These are phyloP conservation scores for Aspergillus puulaauensis DNA, from an alignment of 2,329 filamentous ascomycete species.

Conservation along the genomic window DNA sequence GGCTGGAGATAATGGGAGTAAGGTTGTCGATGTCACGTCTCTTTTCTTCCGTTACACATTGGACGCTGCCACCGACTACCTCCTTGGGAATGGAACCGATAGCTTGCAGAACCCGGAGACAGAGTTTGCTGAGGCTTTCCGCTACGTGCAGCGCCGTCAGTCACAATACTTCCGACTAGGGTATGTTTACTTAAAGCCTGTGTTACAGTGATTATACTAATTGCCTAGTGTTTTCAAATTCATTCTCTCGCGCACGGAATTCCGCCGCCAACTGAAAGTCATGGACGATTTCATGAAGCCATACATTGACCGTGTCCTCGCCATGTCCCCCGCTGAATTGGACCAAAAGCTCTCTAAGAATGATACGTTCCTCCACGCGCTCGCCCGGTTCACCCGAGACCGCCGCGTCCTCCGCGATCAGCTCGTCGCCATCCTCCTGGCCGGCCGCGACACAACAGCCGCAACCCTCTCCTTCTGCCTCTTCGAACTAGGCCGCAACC, in stretches of 20 bases:
- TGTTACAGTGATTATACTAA: background rate
- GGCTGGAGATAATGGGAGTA: constrained; percentile 45
- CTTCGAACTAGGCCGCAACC: constrained; percentile 76
- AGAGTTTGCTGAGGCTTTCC: constrained; percentile 78
- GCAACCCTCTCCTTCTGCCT: constrained; percentile 76
- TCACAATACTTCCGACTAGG: constrained; percentile 65
- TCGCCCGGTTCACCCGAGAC: constrained; percentile 74
- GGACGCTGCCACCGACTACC: constrained; percentile 81
- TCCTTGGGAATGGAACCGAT: constrained; percentile 73
- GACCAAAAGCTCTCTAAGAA: constrained; percentile 67
- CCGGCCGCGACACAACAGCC: constrained; percentile 81
- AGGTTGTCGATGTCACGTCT: constrained; percentile 68
- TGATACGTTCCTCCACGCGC: constrained; percentile 83
- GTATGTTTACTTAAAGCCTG: constrained; percentile 32
- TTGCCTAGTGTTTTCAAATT: constrained; percentile 55
- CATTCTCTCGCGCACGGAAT: constrained; percentile 64
- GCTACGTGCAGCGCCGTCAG: constrained; percentile 74
- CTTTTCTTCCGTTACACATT: constrained; percentile 81
- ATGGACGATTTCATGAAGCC: constrained; percentile 75
- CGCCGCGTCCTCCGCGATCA: constrained; percentile 73
- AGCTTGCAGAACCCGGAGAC: constrained; percentile 61
- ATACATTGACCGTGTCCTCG: constrained; percentile 74
- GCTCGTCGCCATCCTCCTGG: constrained; percentile 76
- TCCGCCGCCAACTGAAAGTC: constrained; percentile 62
- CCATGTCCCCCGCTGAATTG: constrained; percentile 69